Evolutionary conservation across 768 basidiomycete species (phyloP), one percentile per base, ranked within the genome.

Genomic region (Russula olivacea): DNA sequence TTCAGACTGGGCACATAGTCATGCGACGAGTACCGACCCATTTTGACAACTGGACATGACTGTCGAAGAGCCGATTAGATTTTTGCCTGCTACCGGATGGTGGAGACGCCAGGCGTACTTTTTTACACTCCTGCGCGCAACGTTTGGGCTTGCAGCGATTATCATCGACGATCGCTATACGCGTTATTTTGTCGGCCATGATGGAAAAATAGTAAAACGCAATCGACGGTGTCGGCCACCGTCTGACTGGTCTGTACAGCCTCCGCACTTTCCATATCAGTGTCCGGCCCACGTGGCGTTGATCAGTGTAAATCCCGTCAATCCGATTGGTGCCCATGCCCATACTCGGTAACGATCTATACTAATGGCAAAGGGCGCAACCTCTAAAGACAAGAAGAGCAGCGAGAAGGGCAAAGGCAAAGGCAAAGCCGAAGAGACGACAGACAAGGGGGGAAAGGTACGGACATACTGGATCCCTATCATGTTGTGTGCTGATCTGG

Each of bases 81-180:
- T 32, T 28, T 25, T 14, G 38, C 30, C 50, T 38, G 53, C 53
- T 54, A 23, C 48, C 43, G 66, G 25, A 3, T 28, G 66, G 67
- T 55, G 55, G 54, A 34, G 49, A 57, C 61, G 32, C 17, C 61
- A 59, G 40, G 67, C 71, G 40, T 67, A 88, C 91, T 80, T 98
- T 96, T 82, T 96, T 98, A 78, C 97, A 99, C 77, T 98, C 97
- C 72, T 96, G 95, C 28, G 94, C 90, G 69, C 93, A 94, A 76
- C 91, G 80, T 76, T 99, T 98, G 21, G 97, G 97, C 73, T 97
- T 96, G 80, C 96, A 98, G 59, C 86, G 83, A 79, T 95, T 93
- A 10, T 88, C 69, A 73, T 93, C 90, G 68, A 93, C 91, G 71
- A 98, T 94, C 65, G 96, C 96, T 71, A 98, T 94, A 81, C 97